Evolutionary conservation across 1,284 basidiomycete species (phyloP), one percentile per base, ranked within the genome.

Genomic region (Ustilago vetiveriae): DNA sequence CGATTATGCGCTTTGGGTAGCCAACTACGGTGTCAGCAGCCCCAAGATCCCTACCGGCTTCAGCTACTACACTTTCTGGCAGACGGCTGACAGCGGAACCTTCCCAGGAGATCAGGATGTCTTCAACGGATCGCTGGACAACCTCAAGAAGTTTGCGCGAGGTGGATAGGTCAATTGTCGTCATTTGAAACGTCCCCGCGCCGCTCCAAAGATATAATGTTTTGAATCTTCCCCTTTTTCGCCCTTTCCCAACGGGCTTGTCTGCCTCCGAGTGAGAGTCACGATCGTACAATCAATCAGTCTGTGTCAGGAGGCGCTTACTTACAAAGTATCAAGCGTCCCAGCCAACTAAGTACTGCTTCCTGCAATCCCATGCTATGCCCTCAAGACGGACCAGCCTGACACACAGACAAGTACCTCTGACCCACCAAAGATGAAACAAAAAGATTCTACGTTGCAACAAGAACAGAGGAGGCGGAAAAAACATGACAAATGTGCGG

Each of bases 1-100:
- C 84, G 83, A 51, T 86, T 86, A 56, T 76, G 87, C 88, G 2
- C 82, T 90, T 0, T 88, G 87, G 86, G 83, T 89, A 33, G 88
- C 89, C 0, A 82, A 83, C 42, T 89, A 85, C 49, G 38, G 42
- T 14, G 78, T 85, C 4, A 78, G 76, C 19, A 40, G 21, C 13
- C 56, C 67, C 2, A 62, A 54, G 9, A 53, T 74, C 24, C 73
- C 74, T 5, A 53, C 43, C 2, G 68, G 69, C 14, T 76, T 72
- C 54, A 29, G 22, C 6, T 85, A 83, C 73, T 75, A 84, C 21
- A 87, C 88, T 0, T 88, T 90, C 82, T 89, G 88, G 88, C 88
- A 89, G 79, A 87, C 86, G 57, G 85, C 85, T 4, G 85, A 87
- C 70, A 83, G 83, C 10, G 85, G 86, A 4, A 48, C 47, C 22